Percentiles rank a stretch among this genome's conserved stretches.
These are phyloP conservation scores for Clavispora vitiphila DNA, from an alignment of 805 yeast genomes.

Conservation along the genomic window DNA sequence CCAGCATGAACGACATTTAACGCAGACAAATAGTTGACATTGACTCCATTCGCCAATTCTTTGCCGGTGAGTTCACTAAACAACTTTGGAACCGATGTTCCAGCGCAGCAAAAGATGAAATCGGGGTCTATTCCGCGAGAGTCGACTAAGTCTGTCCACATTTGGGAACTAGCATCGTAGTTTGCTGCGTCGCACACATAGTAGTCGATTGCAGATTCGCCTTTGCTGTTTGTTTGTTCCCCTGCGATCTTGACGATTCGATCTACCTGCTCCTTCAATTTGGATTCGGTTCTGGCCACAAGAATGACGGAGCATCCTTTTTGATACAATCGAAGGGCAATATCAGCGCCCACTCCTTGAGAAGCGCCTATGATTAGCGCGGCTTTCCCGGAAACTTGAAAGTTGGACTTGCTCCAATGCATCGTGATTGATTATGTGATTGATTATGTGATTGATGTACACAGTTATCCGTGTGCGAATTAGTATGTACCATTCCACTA, in stretches of 20 bases:
- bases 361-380: slow-evolving; percentile 90
- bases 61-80: slow-evolving; percentile 59
- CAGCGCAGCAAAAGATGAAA: slow-evolving; percentile 80
- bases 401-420: slow-evolving; percentile 21
- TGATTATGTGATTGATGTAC: too few relatives aligned
- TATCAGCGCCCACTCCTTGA: slow-evolving; percentile 84
- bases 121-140: slow-evolving; percentile 50
- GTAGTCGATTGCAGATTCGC: slow-evolving; percentile 22
- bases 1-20: slow-evolving; percentile 65
- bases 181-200: slow-evolving; percentile 61
- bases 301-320: slow-evolving; percentile 62
- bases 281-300: slow-evolving; percentile 70
- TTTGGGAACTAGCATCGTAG: slow-evolving; percentile 44
- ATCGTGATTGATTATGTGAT: too few relatives aligned
- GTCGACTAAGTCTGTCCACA: slow-evolving; percentile 32
- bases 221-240: slow-evolving; percentile 4
- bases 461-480: too few relatives aligned
- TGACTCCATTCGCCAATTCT: slow-evolving; percentile 59
- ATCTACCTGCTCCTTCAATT: slow-evolving; percentile 46
- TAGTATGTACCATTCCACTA: too few relatives aligned
- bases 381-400: slow-evolving; percentile 41
- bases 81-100: slow-evolving; percentile 74
- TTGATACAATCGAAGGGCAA: slow-evolving; percentile 55
- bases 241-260: slow-evolving; percentile 30
- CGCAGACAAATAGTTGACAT: slow-evolving; percentile 69